phyloP scores from a whole-genome alignment of 768 basidiomycete species.

The Amanita brunnescens region DNA sequence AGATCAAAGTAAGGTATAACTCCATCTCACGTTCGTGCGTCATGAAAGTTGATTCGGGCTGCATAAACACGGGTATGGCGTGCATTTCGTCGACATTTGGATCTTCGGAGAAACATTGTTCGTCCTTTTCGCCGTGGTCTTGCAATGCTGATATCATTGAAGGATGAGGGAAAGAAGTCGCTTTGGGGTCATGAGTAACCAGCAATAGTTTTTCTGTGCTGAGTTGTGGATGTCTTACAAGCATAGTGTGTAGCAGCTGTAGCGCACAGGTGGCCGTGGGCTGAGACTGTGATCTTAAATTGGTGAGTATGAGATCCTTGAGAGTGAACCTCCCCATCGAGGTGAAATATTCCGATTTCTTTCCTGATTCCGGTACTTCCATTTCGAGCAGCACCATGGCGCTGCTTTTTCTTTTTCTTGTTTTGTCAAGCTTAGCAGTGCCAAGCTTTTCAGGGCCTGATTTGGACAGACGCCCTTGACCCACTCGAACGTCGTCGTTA shows the following conservation, averaged over 20 bases:
- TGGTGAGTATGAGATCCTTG: slow-evolving; percentile 79
- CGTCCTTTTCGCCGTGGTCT: slow-evolving; percentile 6
- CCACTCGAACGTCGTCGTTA: slow-evolving; percentile 49
- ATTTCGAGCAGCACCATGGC: slow-evolving; percentile 88
- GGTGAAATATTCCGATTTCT: slow-evolving; percentile 75
- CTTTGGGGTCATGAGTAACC: slow-evolving; percentile 57
- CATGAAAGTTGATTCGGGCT: slow-evolving; percentile 67
- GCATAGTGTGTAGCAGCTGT: slow-evolving; percentile 70
- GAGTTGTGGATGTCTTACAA: slow-evolving; percentile 57
- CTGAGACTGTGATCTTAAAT: slow-evolving; percentile 60
- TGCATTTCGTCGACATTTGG: slow-evolving; percentile 42
- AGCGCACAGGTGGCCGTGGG: slow-evolving; percentile 68
- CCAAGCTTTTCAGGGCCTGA: slow-evolving; percentile 26
- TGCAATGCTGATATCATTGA: slow-evolving; percentile 20
- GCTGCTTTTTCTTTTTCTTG: slow-evolving; percentile 67
- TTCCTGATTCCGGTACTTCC: slow-evolving; percentile 66
- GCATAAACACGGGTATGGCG: slow-evolving; percentile 33
- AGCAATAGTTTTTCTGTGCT: slow-evolving; percentile 62
- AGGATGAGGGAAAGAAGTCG: slow-evolving; percentile 69
- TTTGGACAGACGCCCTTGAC: slow-evolving; percentile 35
- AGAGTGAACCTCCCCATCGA: slow-evolving; percentile 85
- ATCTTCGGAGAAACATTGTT: slow-evolving; percentile 20
- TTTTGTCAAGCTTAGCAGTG: slow-evolving; percentile 34
- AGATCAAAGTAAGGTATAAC: slow-evolving; percentile 69
- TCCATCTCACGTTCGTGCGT: slow-evolving; percentile 81